Evolutionary conservation across 352 stramenopile species (phyloP).

Genomic region (Blastocystis sp.): DNA sequence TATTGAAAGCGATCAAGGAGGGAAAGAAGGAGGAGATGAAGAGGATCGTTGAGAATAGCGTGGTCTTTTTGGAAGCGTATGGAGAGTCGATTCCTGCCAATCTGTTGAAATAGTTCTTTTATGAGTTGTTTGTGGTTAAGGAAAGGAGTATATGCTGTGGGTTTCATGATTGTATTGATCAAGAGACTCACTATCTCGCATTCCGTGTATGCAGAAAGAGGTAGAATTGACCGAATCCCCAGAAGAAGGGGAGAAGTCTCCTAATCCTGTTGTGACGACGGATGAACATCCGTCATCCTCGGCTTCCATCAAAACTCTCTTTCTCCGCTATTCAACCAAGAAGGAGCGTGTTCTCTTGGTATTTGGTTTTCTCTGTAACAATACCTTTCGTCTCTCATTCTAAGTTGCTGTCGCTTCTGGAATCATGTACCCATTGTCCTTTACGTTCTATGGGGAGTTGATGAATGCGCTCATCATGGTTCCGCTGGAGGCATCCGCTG

Average conservation of each 20-base stretch:
- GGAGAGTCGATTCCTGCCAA: slow-evolving; percentile 4
- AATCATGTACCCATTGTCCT: not conserved
- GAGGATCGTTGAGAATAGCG: not conserved
- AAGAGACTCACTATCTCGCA: not conserved
- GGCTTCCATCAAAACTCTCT: not conserved
- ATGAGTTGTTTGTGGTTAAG: not conserved
- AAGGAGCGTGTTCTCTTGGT: not conserved
- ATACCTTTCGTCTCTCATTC: no score
- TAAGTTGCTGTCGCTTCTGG: not conserved
- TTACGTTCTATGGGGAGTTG: not conserved
- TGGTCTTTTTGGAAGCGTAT: slow-evolving; percentile 24
- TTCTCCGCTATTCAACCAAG: not conserved
- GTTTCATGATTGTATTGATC: no score
- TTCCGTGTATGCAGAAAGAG: not conserved
- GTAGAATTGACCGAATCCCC: not conserved
- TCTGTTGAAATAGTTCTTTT: not conserved
- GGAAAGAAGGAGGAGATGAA: not conserved
- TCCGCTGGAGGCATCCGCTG: not conserved
- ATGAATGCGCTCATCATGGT: not conserved
- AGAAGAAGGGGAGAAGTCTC: not conserved
- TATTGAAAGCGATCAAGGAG: not conserved
- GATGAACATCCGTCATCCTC: not conserved
- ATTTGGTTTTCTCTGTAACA: not conserved
- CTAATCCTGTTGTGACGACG: not conserved
- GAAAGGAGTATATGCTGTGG: no score